Base-by-base conservation (phyloP, 2,329 filamentous ascomycete genomes). In the Trichophyton verrucosum region DNA sequence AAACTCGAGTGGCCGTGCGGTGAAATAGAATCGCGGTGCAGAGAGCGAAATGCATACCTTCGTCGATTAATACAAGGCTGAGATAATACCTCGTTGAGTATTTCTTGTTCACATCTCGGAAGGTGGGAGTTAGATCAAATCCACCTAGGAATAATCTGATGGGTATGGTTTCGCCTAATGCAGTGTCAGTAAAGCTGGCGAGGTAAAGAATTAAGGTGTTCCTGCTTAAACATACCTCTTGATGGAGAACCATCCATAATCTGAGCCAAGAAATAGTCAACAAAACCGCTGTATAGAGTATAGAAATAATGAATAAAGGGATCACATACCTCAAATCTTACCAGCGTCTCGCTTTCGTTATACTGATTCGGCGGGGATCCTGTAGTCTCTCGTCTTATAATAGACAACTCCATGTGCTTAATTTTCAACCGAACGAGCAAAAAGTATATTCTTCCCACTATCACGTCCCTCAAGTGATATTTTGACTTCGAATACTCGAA, bases 191-290 rank as follows among this genome's bases (percentile, higher is more conserved):
- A 51, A 30, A 15, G 46, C 24, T 15, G 30, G 22, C 6, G 3
- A 44, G 60, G 60, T 15, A n/a, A 33, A 13, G 55, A 56, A 6
- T 36, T 51, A 27, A 47, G 42, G 24, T 38, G n/a, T 24, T 7
- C 27, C 56, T 40, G 17, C 44, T n/a, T 67, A 78, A 82, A 46
- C 22, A 9, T 85, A 82, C 89, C 91, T 79, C 94, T 83, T 59
- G 91, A 96, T 38, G 94, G 94, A n/a, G 92, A 97, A 63, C 94
- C 94, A 73, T 99, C 94, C 94, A 99, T 99, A 72, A 99, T 99
- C 87, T 88, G 66, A 13, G 17, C 40, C 42, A 60, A n/a, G 57
- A 9, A 24, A 60, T 60, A 58, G 58, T 57, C 20, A 59, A 36
- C 57, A 61, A 58, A 11, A 61, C 9, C 46, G n/a, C 36, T 47